These are phyloP conservation scores for Magnaporthiopsis incrustans DNA, from an alignment of 2,329 filamentous ascomycete genomes.

Conservation along the genomic window DNA sequence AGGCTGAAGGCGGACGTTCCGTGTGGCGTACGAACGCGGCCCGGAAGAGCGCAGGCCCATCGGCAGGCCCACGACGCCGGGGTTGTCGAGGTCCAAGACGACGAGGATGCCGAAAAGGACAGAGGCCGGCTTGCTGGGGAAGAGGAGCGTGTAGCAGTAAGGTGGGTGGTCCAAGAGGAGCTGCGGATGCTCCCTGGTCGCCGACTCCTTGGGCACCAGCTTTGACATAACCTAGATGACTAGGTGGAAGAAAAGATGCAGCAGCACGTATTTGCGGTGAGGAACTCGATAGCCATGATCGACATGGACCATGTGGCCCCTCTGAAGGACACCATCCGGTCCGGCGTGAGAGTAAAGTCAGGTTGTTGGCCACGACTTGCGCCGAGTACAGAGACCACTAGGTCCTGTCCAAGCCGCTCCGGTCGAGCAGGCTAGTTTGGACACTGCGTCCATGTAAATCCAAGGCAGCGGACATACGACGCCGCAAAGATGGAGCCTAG, in stretches of 20 bases:
- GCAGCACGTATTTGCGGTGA: slow-evolving; percentile 48
- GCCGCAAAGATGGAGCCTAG: slow-evolving; percentile 37
- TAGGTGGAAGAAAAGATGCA: slow-evolving; percentile 50
- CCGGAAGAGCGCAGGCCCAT: slow-evolving; percentile 46
- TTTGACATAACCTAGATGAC: slow-evolving; percentile 49
- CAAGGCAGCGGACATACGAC: slow-evolving; percentile 39
- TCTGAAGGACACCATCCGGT: slow-evolving; percentile 43
- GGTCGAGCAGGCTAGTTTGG: slow-evolving; percentile 29
- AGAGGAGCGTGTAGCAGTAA: slow-evolving; percentile 55
- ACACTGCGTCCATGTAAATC: slow-evolving; percentile 29
- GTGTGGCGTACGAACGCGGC: slow-evolving; percentile 38
- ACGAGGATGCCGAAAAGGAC: slow-evolving; percentile 43
- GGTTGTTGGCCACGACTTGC: slow-evolving; percentile 38
- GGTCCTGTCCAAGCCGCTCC: slow-evolving; percentile 29
- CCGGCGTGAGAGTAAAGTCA: slow-evolving; percentile 48
- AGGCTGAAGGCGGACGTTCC: slow-evolving; percentile 43
- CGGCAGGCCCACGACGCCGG: slow-evolving; percentile 36
- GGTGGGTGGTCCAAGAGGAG: slow-evolving; percentile 57
- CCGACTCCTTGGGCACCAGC: slow-evolving; percentile 28
- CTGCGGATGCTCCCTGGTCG: slow-evolving; percentile 34
- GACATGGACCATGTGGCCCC: slow-evolving; percentile 35
- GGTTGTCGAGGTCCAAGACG: slow-evolving; percentile 41
- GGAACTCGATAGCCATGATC: slow-evolving; percentile 38
- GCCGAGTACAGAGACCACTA: slow-evolving; percentile 46
- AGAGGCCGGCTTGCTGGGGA: slow-evolving; percentile 53